Conservation (phyloP, 2,329 filamentous ascomycete species). For the Pestalotiopsis sp. region DNA sequence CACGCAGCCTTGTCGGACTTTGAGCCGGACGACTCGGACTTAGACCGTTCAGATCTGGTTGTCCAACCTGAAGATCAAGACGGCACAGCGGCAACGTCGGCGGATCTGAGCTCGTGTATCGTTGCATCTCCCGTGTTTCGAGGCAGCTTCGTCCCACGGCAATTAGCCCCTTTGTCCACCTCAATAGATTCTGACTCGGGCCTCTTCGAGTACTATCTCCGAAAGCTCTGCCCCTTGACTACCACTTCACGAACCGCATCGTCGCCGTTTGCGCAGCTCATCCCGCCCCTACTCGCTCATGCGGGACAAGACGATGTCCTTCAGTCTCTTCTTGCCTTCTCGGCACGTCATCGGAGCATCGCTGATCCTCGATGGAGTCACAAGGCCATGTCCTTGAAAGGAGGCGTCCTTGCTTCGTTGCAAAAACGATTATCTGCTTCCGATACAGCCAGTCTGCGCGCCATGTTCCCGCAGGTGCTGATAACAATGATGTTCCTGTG, state of each 20-base stretch:
- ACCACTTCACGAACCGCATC: slow-evolving; percentile 13
- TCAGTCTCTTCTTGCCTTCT: slow-evolving; percentile 16
- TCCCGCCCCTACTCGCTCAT: slow-evolving; percentile 13
- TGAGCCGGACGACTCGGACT: not conserved
- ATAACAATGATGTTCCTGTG: slow-evolving; percentile 48
- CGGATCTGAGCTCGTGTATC: not conserved
- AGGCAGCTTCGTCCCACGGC: not conserved
- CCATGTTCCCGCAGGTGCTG: slow-evolving; percentile 33
- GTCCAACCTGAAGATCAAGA: not conserved
- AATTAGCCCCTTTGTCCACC: not conserved
- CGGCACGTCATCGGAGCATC: slow-evolving; percentile 16
- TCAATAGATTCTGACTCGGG: not conserved
- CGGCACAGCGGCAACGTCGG: not conserved
- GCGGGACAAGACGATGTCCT: slow-evolving; percentile 15
- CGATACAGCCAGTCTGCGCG: slow-evolving; percentile 14
- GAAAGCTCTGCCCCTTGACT: slow-evolving; percentile 16
- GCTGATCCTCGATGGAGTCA: slow-evolving; percentile 12
- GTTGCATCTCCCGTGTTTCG: not conserved
- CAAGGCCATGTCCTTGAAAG: slow-evolving; percentile 29
- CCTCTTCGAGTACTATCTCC: slow-evolving; percentile 16
- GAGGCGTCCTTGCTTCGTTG: slow-evolving; percentile 35
- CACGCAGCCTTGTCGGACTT: slow-evolving; percentile 8
- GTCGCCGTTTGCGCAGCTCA: slow-evolving; percentile 18
- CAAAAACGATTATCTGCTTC: slow-evolving; percentile 32
- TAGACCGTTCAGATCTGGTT: not conserved